Evolutionary conservation across 768 basidiomycete species (phyloP).

Genomic region (Harrya chromipes): DNA sequence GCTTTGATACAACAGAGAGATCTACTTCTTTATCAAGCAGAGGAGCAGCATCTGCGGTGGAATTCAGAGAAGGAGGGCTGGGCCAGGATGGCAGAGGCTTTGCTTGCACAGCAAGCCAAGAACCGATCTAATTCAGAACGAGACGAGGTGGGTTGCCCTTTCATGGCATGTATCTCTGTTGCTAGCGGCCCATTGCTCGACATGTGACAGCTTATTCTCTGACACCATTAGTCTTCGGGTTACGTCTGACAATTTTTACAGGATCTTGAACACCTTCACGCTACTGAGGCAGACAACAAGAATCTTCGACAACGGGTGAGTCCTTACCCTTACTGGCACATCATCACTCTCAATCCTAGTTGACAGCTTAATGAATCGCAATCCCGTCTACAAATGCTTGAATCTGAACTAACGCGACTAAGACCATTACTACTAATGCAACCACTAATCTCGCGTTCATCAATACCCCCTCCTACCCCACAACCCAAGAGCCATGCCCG

Average conservation of each 20-base stretch:
- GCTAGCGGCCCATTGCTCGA: not conserved
- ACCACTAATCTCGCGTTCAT: slow-evolving; percentile 35
- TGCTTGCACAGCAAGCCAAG: slow-evolving; percentile 48
- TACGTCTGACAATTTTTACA: slow-evolving; percentile 28
- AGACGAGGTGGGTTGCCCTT: slow-evolving; percentile 41
- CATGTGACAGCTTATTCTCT: not conserved
- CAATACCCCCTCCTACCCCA: slow-evolving; percentile 19
- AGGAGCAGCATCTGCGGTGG: slow-evolving; percentile 62
- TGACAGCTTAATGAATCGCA: slow-evolving; percentile 59
- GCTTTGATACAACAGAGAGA: slow-evolving; percentile 56
- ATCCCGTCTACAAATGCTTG: slow-evolving; percentile 50
- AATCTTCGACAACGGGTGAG: slow-evolving; percentile 57
- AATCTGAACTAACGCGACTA: slow-evolving; percentile 61
- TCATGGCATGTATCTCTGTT: not conserved
- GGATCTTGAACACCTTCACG: slow-evolving; percentile 55
- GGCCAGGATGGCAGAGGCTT: slow-evolving; percentile 64
- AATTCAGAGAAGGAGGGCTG: slow-evolving; percentile 61
- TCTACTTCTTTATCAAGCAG: slow-evolving; percentile 46
- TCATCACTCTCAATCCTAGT: slow-evolving; percentile 6
- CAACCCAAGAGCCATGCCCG: slow-evolving; percentile 20
- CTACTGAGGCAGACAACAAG: slow-evolving; percentile 60
- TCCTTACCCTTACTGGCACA: not conserved
- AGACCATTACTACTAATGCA: slow-evolving; percentile 70
- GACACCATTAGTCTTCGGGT: not conserved
- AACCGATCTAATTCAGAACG: slow-evolving; percentile 35